Percentiles rank a stretch among this genome's conserved stretches.
Evolutionary conservation across 75 land plant genomes (phyloP).

Genomic region (Sequoiadendron giganteum): DNA sequence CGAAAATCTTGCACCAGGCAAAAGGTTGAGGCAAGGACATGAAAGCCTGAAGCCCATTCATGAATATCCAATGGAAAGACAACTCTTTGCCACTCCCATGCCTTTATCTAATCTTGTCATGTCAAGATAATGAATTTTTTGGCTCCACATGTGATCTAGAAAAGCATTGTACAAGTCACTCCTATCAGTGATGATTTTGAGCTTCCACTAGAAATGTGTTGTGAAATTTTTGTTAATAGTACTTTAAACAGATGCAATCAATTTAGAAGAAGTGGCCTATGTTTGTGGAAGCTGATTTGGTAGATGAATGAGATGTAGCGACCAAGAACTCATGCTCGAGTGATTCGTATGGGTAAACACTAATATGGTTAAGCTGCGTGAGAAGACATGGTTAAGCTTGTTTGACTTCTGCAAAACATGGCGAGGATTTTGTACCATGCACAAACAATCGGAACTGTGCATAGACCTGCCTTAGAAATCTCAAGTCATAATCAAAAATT

Average conservation of each 20-base stretch:
- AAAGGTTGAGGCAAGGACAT: conserved; percentile 9
- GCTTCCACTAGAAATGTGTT: neutral
- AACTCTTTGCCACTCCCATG: neutral
- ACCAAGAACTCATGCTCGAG: neutral
- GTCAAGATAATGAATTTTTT: neutral
- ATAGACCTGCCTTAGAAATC: neutral
- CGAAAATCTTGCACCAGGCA: neutral
- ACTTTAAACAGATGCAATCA: neutral
- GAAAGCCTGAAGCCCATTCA: neutral
- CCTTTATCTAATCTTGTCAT: conserved; percentile 10
- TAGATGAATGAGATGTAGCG: neutral
- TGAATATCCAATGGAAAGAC: conserved; percentile 4
- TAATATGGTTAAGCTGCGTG: neutral
- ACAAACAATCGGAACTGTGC: neutral
- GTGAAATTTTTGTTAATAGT: neutral
- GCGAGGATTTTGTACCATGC: neutral
- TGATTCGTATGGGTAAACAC: neutral
- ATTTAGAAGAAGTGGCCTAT: neutral
- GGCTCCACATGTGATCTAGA: neutral
- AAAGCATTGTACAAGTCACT: neutral
- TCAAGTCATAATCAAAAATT: neutral
- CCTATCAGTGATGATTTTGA: neutral
- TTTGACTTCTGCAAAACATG: neutral
- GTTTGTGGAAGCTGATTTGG: neutral
- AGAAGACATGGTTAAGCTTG: neutral